Evolutionary conservation across 331 rosid genomes (phyloP), one percentile per base, ranked within the genome.

Genomic region (Malus hybrid): DNA sequence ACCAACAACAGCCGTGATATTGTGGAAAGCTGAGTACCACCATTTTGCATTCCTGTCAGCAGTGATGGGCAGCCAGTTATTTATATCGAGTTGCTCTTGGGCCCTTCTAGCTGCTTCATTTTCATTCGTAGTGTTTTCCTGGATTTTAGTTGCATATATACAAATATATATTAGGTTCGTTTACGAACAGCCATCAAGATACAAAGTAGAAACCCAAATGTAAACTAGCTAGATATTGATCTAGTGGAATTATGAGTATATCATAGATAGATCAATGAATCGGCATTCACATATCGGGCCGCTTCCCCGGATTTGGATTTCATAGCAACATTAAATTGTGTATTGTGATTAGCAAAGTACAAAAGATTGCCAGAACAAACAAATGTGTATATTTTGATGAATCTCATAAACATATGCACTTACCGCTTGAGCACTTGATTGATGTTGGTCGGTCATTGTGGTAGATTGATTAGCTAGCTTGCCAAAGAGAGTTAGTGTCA

Each of bases 11-110:
- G 87, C 84, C 0, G 87, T 72, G 16, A 82, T 70, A 50, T 82
- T 82, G 75, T 82, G 86, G 64, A 82, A 82, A 60, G 83, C 86
- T 20, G 86, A 82, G 72, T 78, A 82, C 72, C 78, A 78, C 83
- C 86, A 82, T 62, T 82, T 82, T 50, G 80, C 86, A 46, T 79
- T 72, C 68, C 86, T 78, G 4, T 56, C 15, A 42, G 82, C 75
- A 7, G 86, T 82, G 56, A 82, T 71, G 13, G 83, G 86, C 26
- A 82, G 75, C 86, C 86, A 82, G 66, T 69, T 52, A 58, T 32
- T 50, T 13, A 79, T 46, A n/a, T 82, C 74, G 28, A 53, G 34
- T 24, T 55, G 63, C 63, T 48, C 22, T 11, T 22, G 36, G 29
- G 53, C 12, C 7, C 34, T 71, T 19, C 5, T 15, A 44, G 34